Evolutionary conservation across 257 asterid genomes (phyloP).

Genomic region (Scutellaria barbata): DNA sequence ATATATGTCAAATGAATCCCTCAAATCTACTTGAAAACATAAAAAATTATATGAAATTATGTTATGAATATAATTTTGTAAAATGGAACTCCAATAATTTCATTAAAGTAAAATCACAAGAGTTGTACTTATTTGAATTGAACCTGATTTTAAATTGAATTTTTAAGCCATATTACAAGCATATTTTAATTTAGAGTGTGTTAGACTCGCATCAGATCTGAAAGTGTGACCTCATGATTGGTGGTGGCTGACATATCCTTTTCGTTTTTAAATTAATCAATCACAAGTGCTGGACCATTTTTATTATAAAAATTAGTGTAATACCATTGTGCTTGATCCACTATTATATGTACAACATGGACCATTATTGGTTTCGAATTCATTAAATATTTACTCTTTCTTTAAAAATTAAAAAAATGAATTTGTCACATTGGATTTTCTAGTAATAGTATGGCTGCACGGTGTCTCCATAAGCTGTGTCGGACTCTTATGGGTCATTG

Average conservation of each 20-base stretch:
- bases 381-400: background rate
- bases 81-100: too few relatives aligned
- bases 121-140: too few relatives aligned
- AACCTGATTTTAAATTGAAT: too few relatives aligned
- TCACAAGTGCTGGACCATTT: background rate
- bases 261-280: background rate
- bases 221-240: background rate
- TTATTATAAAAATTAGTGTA: background rate
- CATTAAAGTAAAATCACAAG: too few relatives aligned
- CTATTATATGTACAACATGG: background rate
- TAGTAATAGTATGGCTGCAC: background rate
- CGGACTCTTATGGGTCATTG: background rate
- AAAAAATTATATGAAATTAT: too few relatives aligned
- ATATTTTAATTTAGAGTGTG: too few relatives aligned
- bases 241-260: background rate
- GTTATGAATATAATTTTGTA: too few relatives aligned
- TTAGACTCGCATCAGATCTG: background rate
- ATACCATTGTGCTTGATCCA: background rate
- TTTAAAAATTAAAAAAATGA: background rate
- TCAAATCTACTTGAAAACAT: too few relatives aligned
- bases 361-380: background rate
- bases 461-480: constrained; percentile 24
- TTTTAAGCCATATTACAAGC: too few relatives aligned
- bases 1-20: too few relatives aligned
- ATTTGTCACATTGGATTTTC: too few relatives aligned